phyloP scores from a whole-genome alignment of 495 filamentous ascomycete species.

The Penicillium bialowiezense region DNA sequence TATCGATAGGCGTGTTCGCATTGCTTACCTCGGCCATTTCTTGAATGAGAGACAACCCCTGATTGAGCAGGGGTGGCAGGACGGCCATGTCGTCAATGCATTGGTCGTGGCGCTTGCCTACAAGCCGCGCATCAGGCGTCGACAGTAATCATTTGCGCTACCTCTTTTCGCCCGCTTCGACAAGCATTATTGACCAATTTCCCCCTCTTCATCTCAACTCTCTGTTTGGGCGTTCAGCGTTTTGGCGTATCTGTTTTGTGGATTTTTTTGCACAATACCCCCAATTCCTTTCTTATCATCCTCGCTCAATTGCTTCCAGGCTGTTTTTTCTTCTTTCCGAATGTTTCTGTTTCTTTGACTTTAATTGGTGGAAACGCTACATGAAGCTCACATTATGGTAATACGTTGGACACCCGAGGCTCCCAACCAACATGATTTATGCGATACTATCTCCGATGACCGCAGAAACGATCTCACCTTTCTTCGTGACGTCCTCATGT shows the following conservation, averaged over 20 bases:
- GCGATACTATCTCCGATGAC: too few relatives aligned
- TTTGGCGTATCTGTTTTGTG: conserved; percentile 20
- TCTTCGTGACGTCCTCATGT: too few relatives aligned
- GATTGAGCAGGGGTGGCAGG: conserved; percentile 68
- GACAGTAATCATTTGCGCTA: not conserved
- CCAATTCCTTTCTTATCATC: conserved; percentile 9
- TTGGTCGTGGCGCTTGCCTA: conserved; percentile 54
- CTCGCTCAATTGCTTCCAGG: not conserved
- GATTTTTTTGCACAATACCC: conserved; percentile 42
- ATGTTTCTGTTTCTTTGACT: too few relatives aligned
- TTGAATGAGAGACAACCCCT: conserved; percentile 66
- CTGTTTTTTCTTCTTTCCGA: not conserved
- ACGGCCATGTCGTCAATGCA: conserved; percentile 75
- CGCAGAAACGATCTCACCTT: too few relatives aligned
- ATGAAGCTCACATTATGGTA: too few relatives aligned
- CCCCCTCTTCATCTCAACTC: conserved; percentile 1
- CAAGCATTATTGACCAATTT: not conserved
- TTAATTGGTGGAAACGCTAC: too few relatives aligned
- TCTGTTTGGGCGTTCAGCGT: conserved; percentile 14
- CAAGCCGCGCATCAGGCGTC: too few relatives aligned
- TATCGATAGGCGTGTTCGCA: conserved; percentile 54
- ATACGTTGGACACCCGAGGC: too few relatives aligned
- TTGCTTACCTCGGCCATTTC: conserved; percentile 78
- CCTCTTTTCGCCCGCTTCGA: too few relatives aligned
- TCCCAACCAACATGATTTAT: too few relatives aligned